phyloP scores from a whole-genome alignment of 2,329 filamentous ascomycete genomes.

The Nakataea oryzae region DNA sequence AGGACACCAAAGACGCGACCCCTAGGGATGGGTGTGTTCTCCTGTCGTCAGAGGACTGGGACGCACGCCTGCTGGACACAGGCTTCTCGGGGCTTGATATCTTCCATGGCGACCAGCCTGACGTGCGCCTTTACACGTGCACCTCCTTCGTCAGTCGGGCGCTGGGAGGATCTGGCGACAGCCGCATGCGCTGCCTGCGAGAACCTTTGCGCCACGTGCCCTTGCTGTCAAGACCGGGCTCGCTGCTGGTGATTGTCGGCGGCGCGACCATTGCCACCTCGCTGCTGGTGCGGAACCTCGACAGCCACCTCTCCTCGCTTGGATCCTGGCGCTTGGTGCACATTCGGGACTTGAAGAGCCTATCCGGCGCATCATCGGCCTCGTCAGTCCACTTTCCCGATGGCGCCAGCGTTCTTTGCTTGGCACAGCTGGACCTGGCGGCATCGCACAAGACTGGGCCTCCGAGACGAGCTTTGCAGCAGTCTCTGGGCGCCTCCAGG shows the following conservation, averaged over 20 bases:
- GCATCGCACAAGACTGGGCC: background rate
- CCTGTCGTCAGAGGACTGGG: slow-evolving; percentile 16
- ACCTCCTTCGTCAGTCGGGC: slow-evolving; percentile 5
- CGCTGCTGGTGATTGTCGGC: background rate
- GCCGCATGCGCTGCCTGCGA: background rate
- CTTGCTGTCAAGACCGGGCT: background rate
- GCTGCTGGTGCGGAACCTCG: background rate
- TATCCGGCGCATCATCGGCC: background rate
- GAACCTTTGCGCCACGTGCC: background rate
- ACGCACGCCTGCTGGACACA: slow-evolving; percentile 13
- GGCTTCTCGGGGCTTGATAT: slow-evolving; percentile 17
- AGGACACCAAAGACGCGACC: slow-evolving; percentile 10
- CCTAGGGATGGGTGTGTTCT: slow-evolving; percentile 16
- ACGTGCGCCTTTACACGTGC: background rate
- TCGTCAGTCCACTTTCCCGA: background rate
- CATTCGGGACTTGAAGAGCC: too few species aligned
- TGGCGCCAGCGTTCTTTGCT: background rate
- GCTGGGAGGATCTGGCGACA: background rate
- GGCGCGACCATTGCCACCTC: background rate
- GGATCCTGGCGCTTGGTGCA: too few species aligned
- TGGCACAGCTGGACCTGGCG: background rate
- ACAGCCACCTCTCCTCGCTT: background rate
- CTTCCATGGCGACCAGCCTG: slow-evolving; percentile 14
- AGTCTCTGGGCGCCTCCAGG: too few species aligned
- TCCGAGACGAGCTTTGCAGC: too few species aligned